Base-by-base conservation (phyloP, 2,329 filamentous ascomycete genomes). In the Paradendryphiella salina region DNA sequence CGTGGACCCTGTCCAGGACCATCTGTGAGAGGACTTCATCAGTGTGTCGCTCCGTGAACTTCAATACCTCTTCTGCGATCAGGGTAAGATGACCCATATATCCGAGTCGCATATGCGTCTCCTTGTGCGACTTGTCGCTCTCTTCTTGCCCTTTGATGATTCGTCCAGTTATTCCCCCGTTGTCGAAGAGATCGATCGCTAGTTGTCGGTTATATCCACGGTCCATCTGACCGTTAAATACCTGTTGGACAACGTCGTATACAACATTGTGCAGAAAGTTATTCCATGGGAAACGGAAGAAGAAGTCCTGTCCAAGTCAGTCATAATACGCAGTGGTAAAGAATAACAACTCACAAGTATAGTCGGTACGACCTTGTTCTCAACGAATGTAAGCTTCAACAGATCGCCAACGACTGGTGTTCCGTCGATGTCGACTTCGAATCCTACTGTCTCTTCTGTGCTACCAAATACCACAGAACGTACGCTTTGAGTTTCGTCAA, bases 201-300 rank as follows among this genome's bases (percentile, higher is more conserved):
- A 99, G 79, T 39, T 85, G 87, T 9, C 90, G 86, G 73, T 99
- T 99, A 76, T 88, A 96, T 21, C 94, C 92, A 53, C 91, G 88
- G 63, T 97, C 93, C 89, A 99, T 96, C 0, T 91, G 91, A 7
- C 94, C 94, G 70, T 99, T 99, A 74, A 99, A 97, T 1, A 99
- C 94, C 77, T 99, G 94, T 73, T 99, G 94, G 35, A 99, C 90
- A 67, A 99, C 92, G 72, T 99, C 94, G 71, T 99, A 99, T 39
- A 99, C 94, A 35, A 99, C 94, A 68, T 99, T 99, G 76, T 99
- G 94, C 36, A 99, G 82, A 70, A 99, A 99, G 73, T 99, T 99
- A 75, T 99, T 99, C 94, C 94, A 99, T 1, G 94, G 93, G 67
- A 97, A 99, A 52, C 88, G 85, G 79, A 99, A 99, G 77, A 99